A percentile compares a stretch with the other conserved stretches of the same genome.
These are phyloP conservation scores for Cystofilobasidium capitatum DNA, from an alignment of 768 basidiomycete genomes.

Conservation along the genomic window DNA sequence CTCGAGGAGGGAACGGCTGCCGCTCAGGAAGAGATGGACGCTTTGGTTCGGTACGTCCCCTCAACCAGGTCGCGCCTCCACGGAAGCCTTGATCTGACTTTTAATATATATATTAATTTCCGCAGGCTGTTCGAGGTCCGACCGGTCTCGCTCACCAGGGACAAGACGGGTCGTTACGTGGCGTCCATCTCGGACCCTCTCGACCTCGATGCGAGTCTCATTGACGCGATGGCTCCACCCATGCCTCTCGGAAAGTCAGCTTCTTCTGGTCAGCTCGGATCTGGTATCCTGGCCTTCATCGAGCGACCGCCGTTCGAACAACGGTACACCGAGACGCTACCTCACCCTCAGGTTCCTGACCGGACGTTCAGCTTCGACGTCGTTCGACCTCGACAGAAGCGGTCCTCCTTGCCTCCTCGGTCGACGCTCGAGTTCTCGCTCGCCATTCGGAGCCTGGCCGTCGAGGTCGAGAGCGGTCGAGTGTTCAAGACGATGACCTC, in stretches of 20 bases:
- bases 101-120: neutral
- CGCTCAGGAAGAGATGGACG: constrained; percentile 14
- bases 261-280: neutral
- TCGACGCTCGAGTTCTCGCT: constrained; percentile 16
- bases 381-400: neutral
- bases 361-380: constrained; percentile 2
- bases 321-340: neutral
- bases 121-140: constrained; percentile 14
- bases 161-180: constrained; percentile 4
- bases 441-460: neutral
- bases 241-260: neutral
- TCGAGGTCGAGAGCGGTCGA: neutral
- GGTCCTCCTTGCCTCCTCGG: too few species aligned
- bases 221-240: constrained; percentile 5
- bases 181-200: constrained; percentile 11
- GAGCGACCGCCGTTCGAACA: constrained; percentile 12
- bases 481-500: neutral
- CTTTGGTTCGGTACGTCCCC: constrained; percentile 10
- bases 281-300: constrained; percentile 24
- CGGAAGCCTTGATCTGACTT: neutral
- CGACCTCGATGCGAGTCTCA: constrained; percentile 2
- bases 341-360: constrained; percentile 1
- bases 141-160: constrained; percentile 13
- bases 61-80: neutral
- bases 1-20: constrained; percentile 14